A percentile compares a stretch with the other conserved stretches of the same genome.
Conservation (phyloP, 495 filamentous ascomycete species). For the Xeromyces bisporus region DNA sequence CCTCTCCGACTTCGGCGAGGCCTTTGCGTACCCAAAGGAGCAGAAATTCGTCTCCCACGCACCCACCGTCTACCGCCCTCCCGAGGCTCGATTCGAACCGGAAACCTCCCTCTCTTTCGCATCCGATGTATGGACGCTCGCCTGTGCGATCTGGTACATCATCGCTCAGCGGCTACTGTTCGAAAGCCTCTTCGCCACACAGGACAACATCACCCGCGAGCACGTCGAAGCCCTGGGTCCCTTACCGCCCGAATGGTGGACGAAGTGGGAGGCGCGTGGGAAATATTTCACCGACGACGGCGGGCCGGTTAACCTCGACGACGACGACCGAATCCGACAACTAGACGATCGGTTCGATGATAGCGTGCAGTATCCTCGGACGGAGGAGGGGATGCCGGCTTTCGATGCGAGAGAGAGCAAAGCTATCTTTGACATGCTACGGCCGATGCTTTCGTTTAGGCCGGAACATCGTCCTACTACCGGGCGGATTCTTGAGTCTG, state of each 20-base stretch:
- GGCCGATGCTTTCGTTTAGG: constrained; percentile 24
- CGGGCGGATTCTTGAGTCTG: constrained; percentile 17
- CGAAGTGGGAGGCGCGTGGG: constrained; percentile 8
- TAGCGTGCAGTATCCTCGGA: constrained; percentile 12
- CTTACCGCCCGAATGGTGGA: constrained; percentile 15
- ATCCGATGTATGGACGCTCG: constrained; percentile 24
- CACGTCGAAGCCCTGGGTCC: constrained; percentile 20
- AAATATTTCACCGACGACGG: constrained; percentile 9
- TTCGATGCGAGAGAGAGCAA: constrained; percentile 13
- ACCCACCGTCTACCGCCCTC: constrained; percentile 13
- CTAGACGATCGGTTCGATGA: constrained; percentile 14
- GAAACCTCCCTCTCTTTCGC: constrained; percentile 13
- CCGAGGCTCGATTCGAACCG: constrained; percentile 17
- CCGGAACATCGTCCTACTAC: constrained; percentile 19
- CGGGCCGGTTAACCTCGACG: constrained; percentile 10
- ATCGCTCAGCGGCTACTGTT: constrained; percentile 9
- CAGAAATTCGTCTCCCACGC: constrained; percentile 12
- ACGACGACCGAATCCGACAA: constrained; percentile 7
- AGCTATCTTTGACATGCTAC: constrained; percentile 20
- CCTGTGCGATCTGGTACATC: constrained; percentile 17
- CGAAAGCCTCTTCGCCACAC: constrained; percentile 10
- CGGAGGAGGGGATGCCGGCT: constrained; percentile 3
- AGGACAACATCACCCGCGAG: constrained; percentile 20
- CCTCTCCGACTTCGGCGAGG: constrained; percentile 22
- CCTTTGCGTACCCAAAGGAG: constrained; percentile 15